These are phyloP conservation scores for Phytophthora pinifolia DNA, from an alignment of 352 stramenopile species.

Conservation along the genomic window DNA sequence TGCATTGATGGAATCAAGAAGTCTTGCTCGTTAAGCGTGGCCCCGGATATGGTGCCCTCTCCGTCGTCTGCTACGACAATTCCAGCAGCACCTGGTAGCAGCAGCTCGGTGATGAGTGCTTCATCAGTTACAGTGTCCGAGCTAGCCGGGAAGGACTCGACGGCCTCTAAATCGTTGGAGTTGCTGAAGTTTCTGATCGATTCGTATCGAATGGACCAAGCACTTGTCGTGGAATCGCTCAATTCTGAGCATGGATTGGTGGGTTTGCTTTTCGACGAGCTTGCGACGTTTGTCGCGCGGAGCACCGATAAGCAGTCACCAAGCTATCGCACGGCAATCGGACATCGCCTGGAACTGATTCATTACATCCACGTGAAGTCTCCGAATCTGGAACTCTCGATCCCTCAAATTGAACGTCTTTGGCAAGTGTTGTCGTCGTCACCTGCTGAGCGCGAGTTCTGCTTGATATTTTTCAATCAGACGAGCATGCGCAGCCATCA, in stretches of 20 bases:
- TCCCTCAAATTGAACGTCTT: conserved; percentile 72
- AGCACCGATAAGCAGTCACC: conserved; percentile 48
- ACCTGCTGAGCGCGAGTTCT: conserved; percentile 75
- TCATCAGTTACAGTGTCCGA: conserved; percentile 20
- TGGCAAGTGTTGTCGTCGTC: conserved; percentile 79
- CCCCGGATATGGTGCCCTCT: conserved; percentile 18
- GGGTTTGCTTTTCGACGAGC: conserved; percentile 79
- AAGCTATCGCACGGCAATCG: conserved; percentile 73
- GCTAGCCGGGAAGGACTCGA: conserved; percentile 34
- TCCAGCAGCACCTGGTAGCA: conserved; percentile 17
- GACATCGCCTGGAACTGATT: conserved; percentile 84
- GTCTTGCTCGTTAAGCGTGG: conserved; percentile 46
- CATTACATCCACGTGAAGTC: conserved; percentile 87
- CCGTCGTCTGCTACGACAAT: conserved; percentile 18
- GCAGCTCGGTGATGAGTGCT: conserved; percentile 12
- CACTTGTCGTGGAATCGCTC: conserved; percentile 66
- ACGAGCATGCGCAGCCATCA: conserved; percentile 58
- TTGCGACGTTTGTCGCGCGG: conserved; percentile 74
- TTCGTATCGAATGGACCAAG: conserved; percentile 73
- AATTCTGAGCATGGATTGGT: conserved; percentile 76
- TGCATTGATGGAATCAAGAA: conserved; percentile 80
- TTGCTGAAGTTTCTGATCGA: conserved; percentile 88
- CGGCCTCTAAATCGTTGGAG: conserved; percentile 74
- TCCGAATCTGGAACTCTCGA: conserved; percentile 68
- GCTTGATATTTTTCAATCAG: conserved; percentile 85